Evolutionary conservation across 495 filamentous ascomycete genomes (phyloP).

Genomic region (Penicillium soppii): DNA sequence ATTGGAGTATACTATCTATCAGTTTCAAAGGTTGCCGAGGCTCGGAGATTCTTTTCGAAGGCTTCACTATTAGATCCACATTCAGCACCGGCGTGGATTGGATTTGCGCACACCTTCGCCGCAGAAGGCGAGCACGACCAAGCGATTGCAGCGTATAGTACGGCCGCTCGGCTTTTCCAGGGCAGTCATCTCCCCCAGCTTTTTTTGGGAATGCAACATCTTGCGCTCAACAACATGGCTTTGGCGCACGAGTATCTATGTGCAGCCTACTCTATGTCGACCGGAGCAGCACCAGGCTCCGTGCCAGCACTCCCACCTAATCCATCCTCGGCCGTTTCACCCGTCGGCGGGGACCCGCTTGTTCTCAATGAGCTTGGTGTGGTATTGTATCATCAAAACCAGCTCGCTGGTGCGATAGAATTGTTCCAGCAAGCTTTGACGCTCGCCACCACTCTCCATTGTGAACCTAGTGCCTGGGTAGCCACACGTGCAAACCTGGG

Average conservation of each 20-base stretch:
- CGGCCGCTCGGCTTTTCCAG: conserved; percentile 91
- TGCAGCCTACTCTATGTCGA: conserved; percentile 73
- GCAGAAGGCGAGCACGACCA: conserved; percentile 99
- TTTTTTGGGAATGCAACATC: conserved; percentile 97
- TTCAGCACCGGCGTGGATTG: conserved; percentile 98
- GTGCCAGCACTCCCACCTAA: conserved; percentile 24
- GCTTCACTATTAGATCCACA: conserved; percentile 95
- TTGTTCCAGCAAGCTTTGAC: conserved; percentile 73
- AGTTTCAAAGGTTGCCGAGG: conserved; percentile 87
- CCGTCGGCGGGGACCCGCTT: conserved; percentile 66
- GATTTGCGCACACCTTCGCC: conserved; percentile 99
- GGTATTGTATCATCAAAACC: conserved; percentile 88
- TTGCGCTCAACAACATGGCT: conserved; percentile 91
- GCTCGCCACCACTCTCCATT: conserved; percentile 75
- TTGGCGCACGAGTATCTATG: conserved; percentile 94
- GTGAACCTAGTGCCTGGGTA: conserved; percentile 81
- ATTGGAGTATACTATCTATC: conserved; percentile 94
- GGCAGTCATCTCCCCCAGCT: conserved; percentile 95
- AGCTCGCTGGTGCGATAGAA: conserved; percentile 65
- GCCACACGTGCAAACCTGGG: conserved; percentile 85
- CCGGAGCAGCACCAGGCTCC: conserved; percentile 48
- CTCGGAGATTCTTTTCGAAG: conserved; percentile 94
- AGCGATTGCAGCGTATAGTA: conserved; percentile 96
- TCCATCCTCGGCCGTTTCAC: conserved; percentile 54
- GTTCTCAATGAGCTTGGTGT: conserved; percentile 95